Percentiles rank a stretch among this genome's conserved stretches.
phyloP scores from a whole-genome alignment of 345 rosid genomes.

The Populus alba region DNA sequence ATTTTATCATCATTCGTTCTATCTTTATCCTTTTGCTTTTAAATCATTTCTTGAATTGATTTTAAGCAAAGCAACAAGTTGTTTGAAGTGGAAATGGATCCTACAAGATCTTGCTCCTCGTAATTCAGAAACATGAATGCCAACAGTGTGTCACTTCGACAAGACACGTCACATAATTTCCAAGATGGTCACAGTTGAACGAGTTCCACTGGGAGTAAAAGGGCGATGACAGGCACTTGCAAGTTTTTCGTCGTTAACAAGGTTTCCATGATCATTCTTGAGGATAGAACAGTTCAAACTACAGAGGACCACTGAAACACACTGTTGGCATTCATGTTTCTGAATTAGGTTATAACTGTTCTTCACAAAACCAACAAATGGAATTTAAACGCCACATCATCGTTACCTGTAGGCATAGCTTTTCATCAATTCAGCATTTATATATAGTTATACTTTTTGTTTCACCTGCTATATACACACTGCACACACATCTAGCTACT shows the following conservation, averaged over 20 bases:
- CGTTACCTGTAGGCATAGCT: too few species aligned
- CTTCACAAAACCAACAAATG: not conserved
- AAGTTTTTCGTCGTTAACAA: not conserved
- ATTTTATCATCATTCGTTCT: too few species aligned
- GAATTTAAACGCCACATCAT: not conserved
- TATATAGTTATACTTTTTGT: not conserved
- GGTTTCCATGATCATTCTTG: not conserved
- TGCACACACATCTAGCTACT: not conserved
- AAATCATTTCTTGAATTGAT: too few species aligned
- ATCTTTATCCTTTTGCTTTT: too few species aligned
- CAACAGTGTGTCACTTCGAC: not conserved
- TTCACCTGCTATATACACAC: not conserved
- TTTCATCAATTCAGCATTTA: not conserved
- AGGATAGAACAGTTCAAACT: not conserved
- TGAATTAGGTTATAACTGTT: not conserved
- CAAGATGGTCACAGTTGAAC: not conserved
- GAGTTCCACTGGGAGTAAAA: not conserved
- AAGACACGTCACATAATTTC: too few species aligned
- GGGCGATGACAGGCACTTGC: not conserved
- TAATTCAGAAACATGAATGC: too few species aligned
- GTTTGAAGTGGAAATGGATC: not conserved
- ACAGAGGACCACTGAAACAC: not conserved
- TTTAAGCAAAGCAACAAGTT: not conserved
- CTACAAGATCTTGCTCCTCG: not conserved
- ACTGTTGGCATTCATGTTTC: not conserved